Base-by-base conservation (phyloP, 371 early-diverging fungal species). In the Chytridium lagenaria region DNA sequence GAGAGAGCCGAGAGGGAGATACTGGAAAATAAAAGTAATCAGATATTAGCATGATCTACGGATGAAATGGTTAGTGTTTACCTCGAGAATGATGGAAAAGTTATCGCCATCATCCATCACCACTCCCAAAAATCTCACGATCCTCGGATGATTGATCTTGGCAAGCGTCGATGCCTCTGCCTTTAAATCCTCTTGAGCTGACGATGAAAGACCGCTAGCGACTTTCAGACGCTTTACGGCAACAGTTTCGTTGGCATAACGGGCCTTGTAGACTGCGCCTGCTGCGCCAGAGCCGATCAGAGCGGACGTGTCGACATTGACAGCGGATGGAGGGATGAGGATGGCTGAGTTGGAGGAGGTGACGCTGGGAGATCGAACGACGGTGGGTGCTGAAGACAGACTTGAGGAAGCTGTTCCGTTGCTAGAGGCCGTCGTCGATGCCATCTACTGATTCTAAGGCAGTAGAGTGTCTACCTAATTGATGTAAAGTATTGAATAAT, bases 201-300 rank as follows among this genome's bases (percentile, higher is more conserved):
- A 2, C 57, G 5, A 12, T 5, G 57, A 26, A 5, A 26, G 31
- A n/a, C 50, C 50, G 57, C 12, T 12, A 15, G 7, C 15, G 5
- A 26, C 12, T 16, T 37, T 30, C 12, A 37, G 63, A 10, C 30
- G 3, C 36, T 63, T 63, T 3, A 63, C 63, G 63, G 36, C 63
- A 2, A 63, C 63, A 2, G 30, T 37, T 30, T 37, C 63, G 63
- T 63, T 63, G 30, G 34, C 63, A 34, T 31, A 63, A 5, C 33
- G 15, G 28, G 34, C 63, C 57, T 44, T 44, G 19, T 44, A 44
- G 44, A 44, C 44, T 7, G 19, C 44, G 12, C 44, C 44, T 12
- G 19, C 44, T 7, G 44, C 44, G 44, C 44, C 44, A 44, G 44
- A 44, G 12, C 44, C 44, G 12, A 44, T 7, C 7, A 7, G 7